Base-by-base conservation (phyloP, 495 filamentous ascomycete species). In the Trichodelitschia bisporula region DNA sequence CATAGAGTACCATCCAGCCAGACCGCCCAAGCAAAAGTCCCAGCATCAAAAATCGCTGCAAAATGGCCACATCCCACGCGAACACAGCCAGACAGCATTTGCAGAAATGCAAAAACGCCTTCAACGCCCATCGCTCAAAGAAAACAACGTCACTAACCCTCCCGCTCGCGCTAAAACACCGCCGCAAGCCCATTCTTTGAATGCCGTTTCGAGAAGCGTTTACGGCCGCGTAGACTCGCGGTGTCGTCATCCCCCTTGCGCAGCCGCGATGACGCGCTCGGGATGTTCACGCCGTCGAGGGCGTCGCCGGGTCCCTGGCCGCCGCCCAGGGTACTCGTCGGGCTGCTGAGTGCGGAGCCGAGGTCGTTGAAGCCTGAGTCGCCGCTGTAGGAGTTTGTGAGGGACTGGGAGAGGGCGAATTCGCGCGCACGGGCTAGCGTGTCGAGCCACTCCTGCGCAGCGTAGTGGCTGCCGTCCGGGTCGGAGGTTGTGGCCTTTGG, bases 101-200 rank as follows among this genome's bases (percentile, higher is more conserved):
- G n/a, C n/a, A n/a, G n/a, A n/a, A n/a, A n/a, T n/a, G n/a, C n/a
- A n/a, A n/a, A n/a, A n/a, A n/a, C n/a, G n/a, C n/a, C n/a, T n/a
- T n/a, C n/a, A n/a, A n/a, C n/a, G n/a, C n/a, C n/a, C n/a, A n/a
- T n/a, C n/a, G n/a, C n/a, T n/a, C n/a, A n/a, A n/a, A n/a, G n/a
- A n/a, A n/a, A n/a, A n/a, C n/a, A n/a, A n/a, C n/a, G n/a, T n/a
- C n/a, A n/a, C n/a, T n/a, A n/a, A n/a, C n/a, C n/a, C n/a, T n/a
- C n/a, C n/a, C n/a, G n/a, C n/a, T n/a, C n/a, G n/a, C n/a, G n/a
- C n/a, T 38, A 84, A 42, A 84, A 82, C 18, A 76, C 74, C 20
- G 80, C 72, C 9, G 79, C 77, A 16, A 91, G 59, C 13, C 80
- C 80, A 44, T 74, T 86, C 54, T 89, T 91, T 4, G 74, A 82